Evolutionary conservation across 2,329 filamentous ascomycete genomes (phyloP).

Genomic region (Ceratocystis variospora): DNA sequence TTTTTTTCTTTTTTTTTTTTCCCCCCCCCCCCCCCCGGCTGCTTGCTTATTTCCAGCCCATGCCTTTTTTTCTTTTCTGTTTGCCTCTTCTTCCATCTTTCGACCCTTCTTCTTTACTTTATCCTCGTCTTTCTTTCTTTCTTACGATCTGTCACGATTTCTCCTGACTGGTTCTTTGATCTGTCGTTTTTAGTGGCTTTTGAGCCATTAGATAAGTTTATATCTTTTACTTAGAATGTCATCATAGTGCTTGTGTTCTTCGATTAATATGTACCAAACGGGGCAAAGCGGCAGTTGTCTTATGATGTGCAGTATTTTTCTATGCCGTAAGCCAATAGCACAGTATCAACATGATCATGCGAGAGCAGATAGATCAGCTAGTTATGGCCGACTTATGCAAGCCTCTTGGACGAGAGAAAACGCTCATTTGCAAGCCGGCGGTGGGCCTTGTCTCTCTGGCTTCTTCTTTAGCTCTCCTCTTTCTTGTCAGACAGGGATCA

Average conservation of each 20-base stretch:
- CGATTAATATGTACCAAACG: neutral
- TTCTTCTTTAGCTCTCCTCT: neutral
- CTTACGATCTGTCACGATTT: neutral
- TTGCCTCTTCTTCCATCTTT: neutral
- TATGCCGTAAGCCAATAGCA: too few relatives aligned
- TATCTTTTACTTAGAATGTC: neutral
- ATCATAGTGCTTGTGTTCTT: neutral
- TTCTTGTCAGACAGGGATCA: neutral
- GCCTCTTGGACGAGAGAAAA: neutral
- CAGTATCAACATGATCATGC: too few relatives aligned
- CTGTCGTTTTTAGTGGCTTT: neutral
- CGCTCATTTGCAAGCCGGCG: neutral
- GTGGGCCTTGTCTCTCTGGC: neutral
- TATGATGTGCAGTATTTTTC: too few relatives aligned
- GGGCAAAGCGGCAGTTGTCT: too few relatives aligned
- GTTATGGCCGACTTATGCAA: too few relatives aligned
- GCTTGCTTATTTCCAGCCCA: neutral
- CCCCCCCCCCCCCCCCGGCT: too few relatives aligned
- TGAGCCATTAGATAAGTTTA: neutral
- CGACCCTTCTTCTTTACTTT: too few relatives aligned
- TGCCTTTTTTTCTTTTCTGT: neutral
- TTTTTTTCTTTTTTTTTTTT: too few relatives aligned
- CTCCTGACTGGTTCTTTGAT: neutral
- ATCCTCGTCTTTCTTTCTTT: too few relatives aligned
- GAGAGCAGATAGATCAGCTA: too few relatives aligned